Evolutionary conservation across 1,284 basidiomycete genomes (phyloP).

Genomic region (Ustilago shanxiensis): DNA sequence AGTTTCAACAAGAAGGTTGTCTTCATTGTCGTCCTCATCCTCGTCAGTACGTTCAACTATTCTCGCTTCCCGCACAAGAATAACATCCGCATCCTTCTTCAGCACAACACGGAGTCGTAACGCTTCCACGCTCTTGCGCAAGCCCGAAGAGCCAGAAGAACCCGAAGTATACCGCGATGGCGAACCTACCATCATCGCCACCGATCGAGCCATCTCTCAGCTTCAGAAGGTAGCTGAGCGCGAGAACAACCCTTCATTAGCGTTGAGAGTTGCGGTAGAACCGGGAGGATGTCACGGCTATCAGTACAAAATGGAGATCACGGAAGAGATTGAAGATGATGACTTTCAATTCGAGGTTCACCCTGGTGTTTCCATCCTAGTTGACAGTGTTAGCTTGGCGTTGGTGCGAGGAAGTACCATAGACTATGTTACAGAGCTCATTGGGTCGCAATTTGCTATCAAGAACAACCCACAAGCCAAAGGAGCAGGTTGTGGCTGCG

Average conservation of each 20-base stretch:
- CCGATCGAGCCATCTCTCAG: conserved; percentile 63
- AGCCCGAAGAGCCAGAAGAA: conserved; percentile 63
- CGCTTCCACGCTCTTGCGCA: conserved; percentile 31
- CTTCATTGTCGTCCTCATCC: conserved; percentile 5
- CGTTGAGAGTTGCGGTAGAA: conserved; percentile 83
- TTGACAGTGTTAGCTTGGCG: conserved; percentile 84
- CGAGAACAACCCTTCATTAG: conserved; percentile 76
- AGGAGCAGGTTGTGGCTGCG: conserved; percentile 87
- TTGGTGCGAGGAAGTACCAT: conserved; percentile 85
- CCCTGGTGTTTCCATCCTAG: conserved; percentile 73
- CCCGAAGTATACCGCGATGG: conserved; percentile 55
- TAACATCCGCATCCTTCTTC: neutral
- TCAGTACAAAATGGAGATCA: conserved; percentile 88
- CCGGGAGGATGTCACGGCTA: conserved; percentile 93
- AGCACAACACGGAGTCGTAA: conserved; percentile 11
- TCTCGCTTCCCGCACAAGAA: neutral
- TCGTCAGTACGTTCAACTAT: conserved; percentile 2
- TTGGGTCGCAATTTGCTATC: conserved; percentile 85
- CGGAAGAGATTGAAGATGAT: conserved; percentile 72
- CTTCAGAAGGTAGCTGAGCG: conserved; percentile 69
- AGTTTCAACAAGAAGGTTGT: conserved; percentile 4
- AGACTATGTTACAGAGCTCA: conserved; percentile 90
- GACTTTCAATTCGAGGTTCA: conserved; percentile 82
- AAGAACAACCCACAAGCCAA: conserved; percentile 85
- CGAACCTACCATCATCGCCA: conserved; percentile 56